Base-by-base conservation (phyloP, 1,139 yeast species). In the Pichia sp. region DNA sequence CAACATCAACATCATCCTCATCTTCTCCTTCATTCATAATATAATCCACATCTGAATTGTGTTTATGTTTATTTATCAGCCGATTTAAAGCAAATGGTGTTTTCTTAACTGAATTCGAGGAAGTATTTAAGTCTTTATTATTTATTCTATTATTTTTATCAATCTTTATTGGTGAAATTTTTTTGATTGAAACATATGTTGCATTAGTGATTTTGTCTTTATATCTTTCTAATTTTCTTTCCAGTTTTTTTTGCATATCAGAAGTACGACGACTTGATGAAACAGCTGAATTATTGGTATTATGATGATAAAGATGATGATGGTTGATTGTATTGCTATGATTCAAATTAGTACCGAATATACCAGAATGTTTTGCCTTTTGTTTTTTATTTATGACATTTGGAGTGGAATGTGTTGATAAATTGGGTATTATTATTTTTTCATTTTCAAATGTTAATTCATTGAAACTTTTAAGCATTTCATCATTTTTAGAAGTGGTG, bases 381-480 rank as follows among this genome's bases (percentile, higher is more conserved):
- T 34, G 33, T 21, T 38, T 38, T 18, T 42, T 32, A 3, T 25
- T 21, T 21, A 21, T 21, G 6, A 21, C 23, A 6, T 6, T 6
- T 21, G 23, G 6, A 6, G 9, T 21, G 6, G 9, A 21, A 21
- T 6, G 9, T 21, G 23, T 9, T 21, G 6, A 6, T 21, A 21
- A 7, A 6, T 20, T n/a, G n/a, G 2, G 7, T n/a, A 21, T 33
- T 33, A 13, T 25, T 25, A 24, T 19, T 24, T 26, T 14, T 14
- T 40, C n/a, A 26, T 33, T 40, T 15, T 39, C 34, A 15, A 66
- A 56, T 48, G 65, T 54, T 42, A 54, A 43, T 33, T 54, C 61
- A 49, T 52, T 60, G 44, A 51, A 55, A 27, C 58, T 55, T 42
- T 56, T 52, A 20, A 59, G 52, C 41, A 59, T 59, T 32, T 53